Conservation (phyloP, 2,329 filamentous ascomycete species). For the Hypoxylon sp. region DNA sequence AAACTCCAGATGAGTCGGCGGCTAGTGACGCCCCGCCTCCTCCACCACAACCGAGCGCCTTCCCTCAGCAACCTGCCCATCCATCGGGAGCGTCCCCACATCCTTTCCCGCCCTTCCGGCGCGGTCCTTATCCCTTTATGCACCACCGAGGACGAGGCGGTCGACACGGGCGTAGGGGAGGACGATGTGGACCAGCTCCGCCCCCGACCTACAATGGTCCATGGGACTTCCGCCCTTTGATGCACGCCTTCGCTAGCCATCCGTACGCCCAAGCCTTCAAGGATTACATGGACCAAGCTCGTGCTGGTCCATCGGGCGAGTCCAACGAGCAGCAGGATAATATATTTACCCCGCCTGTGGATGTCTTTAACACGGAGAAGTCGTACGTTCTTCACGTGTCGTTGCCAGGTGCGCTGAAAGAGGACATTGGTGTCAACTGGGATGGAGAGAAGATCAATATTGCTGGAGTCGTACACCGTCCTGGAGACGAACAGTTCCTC, state of each 20-base stretch:
- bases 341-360: slow-evolving; percentile 74
- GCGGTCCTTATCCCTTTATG: slow-evolving; percentile 42
- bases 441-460: slow-evolving; percentile 77
- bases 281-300: slow-evolving; percentile 53
- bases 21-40: slow-evolving; percentile 29
- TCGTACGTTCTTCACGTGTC: slow-evolving; percentile 80
- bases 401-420: slow-evolving; percentile 82
- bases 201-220: slow-evolving; percentile 44
- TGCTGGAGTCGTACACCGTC: slow-evolving; percentile 79
- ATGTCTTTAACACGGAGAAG: slow-evolving; percentile 77
- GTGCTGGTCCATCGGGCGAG: slow-evolving; percentile 37
- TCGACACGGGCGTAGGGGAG: slow-evolving; percentile 43
- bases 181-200: slow-evolving; percentile 36
- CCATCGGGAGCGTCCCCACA: slow-evolving; percentile 32
- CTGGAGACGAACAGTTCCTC: slow-evolving; percentile 77
- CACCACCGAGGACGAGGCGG: slow-evolving; percentile 38
- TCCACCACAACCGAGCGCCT: slow-evolving; percentile 22
- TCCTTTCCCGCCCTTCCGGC: slow-evolving; percentile 39
- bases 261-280: slow-evolving; percentile 59
- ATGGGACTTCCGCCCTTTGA: slow-evolving; percentile 57
- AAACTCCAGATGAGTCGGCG: slow-evolving; percentile 36
- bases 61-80: slow-evolving; percentile 27
- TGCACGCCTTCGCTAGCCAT: slow-evolving; percentile 57
- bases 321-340: slow-evolving; percentile 48
- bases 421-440: slow-evolving; percentile 82